Conservation (phyloP, 768 basidiomycete species). For the Mycena capillaripes region DNA sequence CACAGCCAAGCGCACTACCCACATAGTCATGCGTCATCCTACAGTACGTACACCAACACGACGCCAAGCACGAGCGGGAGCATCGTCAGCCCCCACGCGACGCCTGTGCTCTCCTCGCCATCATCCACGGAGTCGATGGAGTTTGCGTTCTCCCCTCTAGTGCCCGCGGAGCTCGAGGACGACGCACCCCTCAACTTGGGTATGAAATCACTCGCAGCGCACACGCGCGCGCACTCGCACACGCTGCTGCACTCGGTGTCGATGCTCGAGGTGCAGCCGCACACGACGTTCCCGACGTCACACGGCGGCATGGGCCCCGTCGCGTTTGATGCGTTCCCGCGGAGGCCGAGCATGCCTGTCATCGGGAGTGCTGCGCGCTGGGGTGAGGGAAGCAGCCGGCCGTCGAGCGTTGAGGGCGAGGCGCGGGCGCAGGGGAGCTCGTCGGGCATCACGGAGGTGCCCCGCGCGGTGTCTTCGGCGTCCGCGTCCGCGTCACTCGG, state of each 20-base stretch:
- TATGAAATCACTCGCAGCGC: neutral
- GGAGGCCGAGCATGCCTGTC: slow-evolving; percentile 43
- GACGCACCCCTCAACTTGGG: neutral
- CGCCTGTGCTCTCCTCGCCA: slow-evolving; percentile 45
- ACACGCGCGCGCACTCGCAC: slow-evolving; percentile 29
- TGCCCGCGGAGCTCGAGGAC: slow-evolving; percentile 6
- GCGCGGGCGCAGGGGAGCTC: neutral
- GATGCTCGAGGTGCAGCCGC: slow-evolving; percentile 21
- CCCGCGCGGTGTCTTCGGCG: too few relatives aligned
- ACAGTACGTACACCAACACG: neutral
- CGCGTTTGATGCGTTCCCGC: slow-evolving; percentile 14
- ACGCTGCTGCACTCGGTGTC: slow-evolving; percentile 35
- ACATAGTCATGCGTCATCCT: neutral
- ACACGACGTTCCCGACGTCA: neutral
- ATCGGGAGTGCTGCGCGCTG: slow-evolving; percentile 21
- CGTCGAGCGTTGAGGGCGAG: slow-evolving; percentile 24
- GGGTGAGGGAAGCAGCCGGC: slow-evolving; percentile 23
- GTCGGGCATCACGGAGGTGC: slow-evolving; percentile 30
- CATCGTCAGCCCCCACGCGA: slow-evolving; percentile 5
- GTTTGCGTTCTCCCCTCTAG: slow-evolving; percentile 43
- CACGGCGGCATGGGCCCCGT: neutral
- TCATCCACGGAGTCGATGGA: slow-evolving; percentile 51
- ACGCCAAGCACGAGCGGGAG: slow-evolving; percentile 15
- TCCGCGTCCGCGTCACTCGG: too few relatives aligned
- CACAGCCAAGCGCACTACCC: neutral